These are phyloP conservation scores for Podospora didyma DNA, from an alignment of 495 filamentous ascomycete species.

Conservation along the genomic window DNA sequence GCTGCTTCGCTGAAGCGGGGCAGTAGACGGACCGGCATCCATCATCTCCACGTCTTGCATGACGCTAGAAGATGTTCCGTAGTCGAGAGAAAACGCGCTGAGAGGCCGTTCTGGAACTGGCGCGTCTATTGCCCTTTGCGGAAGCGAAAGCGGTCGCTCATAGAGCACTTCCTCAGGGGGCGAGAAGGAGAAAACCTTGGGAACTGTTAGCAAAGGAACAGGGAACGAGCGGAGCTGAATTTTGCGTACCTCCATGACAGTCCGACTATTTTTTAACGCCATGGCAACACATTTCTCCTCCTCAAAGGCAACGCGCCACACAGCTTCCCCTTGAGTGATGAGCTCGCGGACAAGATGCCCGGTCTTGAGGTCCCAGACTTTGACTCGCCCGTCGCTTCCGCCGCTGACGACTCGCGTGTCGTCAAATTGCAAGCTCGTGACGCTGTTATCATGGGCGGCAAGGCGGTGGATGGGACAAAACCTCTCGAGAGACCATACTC, in stretches of 20 bases:
- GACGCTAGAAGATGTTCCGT: conserved; percentile 18
- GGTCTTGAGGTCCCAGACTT: conserved; percentile 92
- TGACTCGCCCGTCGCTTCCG: conserved; percentile 92
- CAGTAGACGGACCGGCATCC: conserved; percentile 44
- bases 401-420: conserved; percentile 90
- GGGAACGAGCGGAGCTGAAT: conserved; percentile 8
- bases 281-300: conserved; percentile 97
- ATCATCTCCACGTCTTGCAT: conserved; percentile 43
- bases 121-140: conserved; percentile 30
- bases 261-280: conserved; percentile 74
- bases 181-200: conserved; percentile 85
- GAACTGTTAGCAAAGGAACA: conserved; percentile 3
- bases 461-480: conserved; percentile 88
- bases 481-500: conserved; percentile 88
- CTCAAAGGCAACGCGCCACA: conserved; percentile 97
- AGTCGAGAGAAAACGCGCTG: conserved; percentile 35
- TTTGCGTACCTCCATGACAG: conserved; percentile 88
- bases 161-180: conserved; percentile 68
- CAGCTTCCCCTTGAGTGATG: conserved; percentile 82
- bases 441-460: conserved; percentile 97
- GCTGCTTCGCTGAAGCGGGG: conserved; percentile 33
- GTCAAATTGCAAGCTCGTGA: conserved; percentile 96
- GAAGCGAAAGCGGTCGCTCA: conserved; percentile 36
- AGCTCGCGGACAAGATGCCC: conserved; percentile 89
- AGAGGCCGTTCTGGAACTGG: conserved; percentile 35